Percentiles rank a stretch among this genome's conserved stretches.
Evolutionary conservation across 345 rosid genomes (phyloP).

Genomic region (Pugionium cornutum): DNA sequence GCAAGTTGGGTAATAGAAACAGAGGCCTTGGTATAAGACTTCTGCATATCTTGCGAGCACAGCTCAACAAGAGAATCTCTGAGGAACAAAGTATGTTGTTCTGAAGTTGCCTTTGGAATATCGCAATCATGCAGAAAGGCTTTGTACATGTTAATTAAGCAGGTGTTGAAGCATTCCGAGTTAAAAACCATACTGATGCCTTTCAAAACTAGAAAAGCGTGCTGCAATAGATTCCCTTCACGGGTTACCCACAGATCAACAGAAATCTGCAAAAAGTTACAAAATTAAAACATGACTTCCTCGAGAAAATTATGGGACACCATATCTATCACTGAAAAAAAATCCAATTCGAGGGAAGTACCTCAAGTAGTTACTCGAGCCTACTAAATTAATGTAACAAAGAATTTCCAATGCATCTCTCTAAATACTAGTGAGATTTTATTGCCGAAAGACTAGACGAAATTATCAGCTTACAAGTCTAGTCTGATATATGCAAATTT

Average conservation of each 20-base stretch:
- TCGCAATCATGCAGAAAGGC: conserved; percentile 68
- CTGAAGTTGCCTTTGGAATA: conserved; percentile 50
- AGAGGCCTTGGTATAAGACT: conserved; percentile 61
- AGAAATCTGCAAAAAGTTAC: conserved; percentile 52
- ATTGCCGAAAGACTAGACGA: not conserved
- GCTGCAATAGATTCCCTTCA: conserved; percentile 53
- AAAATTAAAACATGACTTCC: conserved; percentile 20
- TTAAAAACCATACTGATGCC: conserved; percentile 59
- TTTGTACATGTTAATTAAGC: conserved; percentile 66
- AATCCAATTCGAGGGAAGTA: too few species aligned
- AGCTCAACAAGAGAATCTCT: conserved; percentile 69
- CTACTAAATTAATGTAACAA: not conserved
- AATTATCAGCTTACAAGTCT: conserved; percentile 7
- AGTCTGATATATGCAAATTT: conserved; percentile 2
- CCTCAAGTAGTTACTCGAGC: not conserved
- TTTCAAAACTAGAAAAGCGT: conserved; percentile 58
- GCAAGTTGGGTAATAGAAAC: conserved; percentile 67
- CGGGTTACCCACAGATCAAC: conserved; percentile 83
- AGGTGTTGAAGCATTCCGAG: conserved; percentile 59
- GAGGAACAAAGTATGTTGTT: conserved; percentile 51
- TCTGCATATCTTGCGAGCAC: conserved; percentile 80
- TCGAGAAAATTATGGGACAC: not conserved
- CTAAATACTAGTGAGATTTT: conserved; percentile 1
- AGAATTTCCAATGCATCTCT: conserved; percentile 1
- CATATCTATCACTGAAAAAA: too few species aligned